Evolutionary conservation across 2,329 filamentous ascomycete species (phyloP).

Genomic region (Fusarium cyanostomum): DNA sequence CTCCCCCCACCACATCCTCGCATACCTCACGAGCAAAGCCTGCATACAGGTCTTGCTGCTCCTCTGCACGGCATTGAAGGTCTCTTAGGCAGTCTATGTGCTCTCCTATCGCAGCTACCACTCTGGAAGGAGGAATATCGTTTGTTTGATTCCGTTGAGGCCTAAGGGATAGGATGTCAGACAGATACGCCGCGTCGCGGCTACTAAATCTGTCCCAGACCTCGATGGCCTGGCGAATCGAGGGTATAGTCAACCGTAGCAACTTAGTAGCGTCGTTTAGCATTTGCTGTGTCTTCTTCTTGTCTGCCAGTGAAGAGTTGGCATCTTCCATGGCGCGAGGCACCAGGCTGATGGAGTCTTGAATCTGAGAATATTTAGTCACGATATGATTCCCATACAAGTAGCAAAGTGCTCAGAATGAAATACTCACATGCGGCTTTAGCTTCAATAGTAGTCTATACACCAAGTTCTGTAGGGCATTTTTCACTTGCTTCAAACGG

Average conservation of each 20-base stretch:
- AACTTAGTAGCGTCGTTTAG: neutral
- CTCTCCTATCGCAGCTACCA: constrained; percentile 1
- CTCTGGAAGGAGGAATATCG: neutral
- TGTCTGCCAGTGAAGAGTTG: neutral
- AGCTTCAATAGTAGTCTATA: neutral
- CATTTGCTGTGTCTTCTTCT: neutral
- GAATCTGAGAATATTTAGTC: neutral
- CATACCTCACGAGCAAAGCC: constrained; percentile 13
- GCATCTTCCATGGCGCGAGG: rapidly evolving
- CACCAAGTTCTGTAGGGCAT: neutral
- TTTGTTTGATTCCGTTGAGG: neutral
- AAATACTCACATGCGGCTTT: neutral
- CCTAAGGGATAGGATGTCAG: neutral
- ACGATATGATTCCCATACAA: rapidly evolving
- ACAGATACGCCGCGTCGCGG: neutral
- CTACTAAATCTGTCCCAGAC: neutral
- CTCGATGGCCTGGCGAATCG: neutral
- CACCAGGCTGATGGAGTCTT: neutral
- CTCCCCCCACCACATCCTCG: neutral
- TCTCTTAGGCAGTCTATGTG: neutral
- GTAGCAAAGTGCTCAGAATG: rapidly evolving
- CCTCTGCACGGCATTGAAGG: constrained; percentile 2
- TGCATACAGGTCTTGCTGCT: constrained; percentile 3
- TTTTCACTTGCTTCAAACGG: neutral
- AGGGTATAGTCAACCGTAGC: neutral